Evolutionary conservation across 805 yeast genomes (phyloP).

Genomic region (Metschnikowia lachancei): DNA sequence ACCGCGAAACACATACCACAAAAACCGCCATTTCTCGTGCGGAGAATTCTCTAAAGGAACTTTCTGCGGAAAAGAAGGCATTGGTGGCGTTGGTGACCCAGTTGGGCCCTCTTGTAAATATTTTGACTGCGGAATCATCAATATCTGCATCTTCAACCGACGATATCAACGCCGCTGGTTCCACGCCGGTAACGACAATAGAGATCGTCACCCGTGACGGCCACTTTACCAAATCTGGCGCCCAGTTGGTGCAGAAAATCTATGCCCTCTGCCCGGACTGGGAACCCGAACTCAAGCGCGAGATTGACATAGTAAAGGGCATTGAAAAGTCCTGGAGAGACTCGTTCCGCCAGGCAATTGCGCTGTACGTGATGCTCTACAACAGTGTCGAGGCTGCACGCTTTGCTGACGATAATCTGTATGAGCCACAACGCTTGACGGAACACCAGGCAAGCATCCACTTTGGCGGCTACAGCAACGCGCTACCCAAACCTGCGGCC

Average conservation of each 20-base stretch:
- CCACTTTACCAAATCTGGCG: constrained; percentile 24
- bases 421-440: constrained; percentile 31
- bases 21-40: constrained; percentile 19
- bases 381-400: constrained; percentile 31
- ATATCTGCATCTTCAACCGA: background rate
- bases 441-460: constrained; percentile 39
- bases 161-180: background rate
- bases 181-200: background rate
- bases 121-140: background rate
- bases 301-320: constrained; percentile 24
- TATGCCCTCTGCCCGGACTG: constrained; percentile 33
- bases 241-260: constrained; percentile 27
- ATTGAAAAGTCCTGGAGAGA: constrained; percentile 33
- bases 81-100: constrained; percentile 16
- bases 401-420: constrained; percentile 22
- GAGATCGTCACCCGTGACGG: constrained; percentile 34
- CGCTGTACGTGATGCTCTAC: constrained; percentile 28
- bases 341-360: constrained; percentile 29
- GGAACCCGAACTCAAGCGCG: constrained; percentile 31
- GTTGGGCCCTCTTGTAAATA: constrained; percentile 10
- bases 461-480: constrained; percentile 34
- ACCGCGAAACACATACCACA: background rate
- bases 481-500: background rate
- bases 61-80: constrained; percentile 26
- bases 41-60: constrained; percentile 27